A percentile compares a stretch with the other conserved stretches of the same genome.
Evolutionary conservation across 352 stramenopile species (phyloP).

Genomic region (Globisporangium cylindrosporum): DNA sequence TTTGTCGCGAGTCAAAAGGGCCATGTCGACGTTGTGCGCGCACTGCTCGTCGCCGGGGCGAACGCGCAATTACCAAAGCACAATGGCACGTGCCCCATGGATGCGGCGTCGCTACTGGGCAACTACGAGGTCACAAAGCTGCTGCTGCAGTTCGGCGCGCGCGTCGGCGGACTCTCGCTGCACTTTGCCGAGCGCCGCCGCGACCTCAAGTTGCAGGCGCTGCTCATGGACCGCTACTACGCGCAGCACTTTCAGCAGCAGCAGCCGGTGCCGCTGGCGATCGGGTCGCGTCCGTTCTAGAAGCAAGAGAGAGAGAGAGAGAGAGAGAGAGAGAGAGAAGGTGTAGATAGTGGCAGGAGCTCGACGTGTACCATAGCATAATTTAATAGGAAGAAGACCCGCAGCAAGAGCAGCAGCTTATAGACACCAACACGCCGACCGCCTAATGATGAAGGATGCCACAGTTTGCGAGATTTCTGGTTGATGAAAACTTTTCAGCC

Average conservation of each 20-base stretch:
- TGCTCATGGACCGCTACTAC: constrained; percentile 69
- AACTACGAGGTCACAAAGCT: constrained; percentile 55
- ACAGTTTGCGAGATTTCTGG: not conserved
- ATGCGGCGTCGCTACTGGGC: constrained; percentile 64
- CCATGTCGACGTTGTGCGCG: constrained; percentile 48
- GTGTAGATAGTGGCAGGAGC: constrained; percentile 3
- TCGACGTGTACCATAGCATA: constrained; percentile 12
- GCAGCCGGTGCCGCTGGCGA: constrained; percentile 4
- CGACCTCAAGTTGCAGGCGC: constrained; percentile 49
- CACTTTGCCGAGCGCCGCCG: constrained; percentile 75
- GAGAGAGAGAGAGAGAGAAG: not conserved
- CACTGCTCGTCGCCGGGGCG: constrained; percentile 52
- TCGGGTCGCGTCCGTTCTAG: constrained; percentile 9
- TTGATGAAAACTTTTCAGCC: not conserved
- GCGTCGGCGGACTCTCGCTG: constrained; percentile 55
- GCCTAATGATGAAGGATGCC: not conserved
- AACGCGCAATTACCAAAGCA: constrained; percentile 55
- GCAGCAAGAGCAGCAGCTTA: not conserved
- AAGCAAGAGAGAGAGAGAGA: not conserved
- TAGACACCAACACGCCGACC: not conserved
- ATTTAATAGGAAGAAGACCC: constrained; percentile 4
- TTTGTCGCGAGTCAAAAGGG: constrained; percentile 80
- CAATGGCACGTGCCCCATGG: constrained; percentile 72
- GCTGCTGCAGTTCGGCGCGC: constrained; percentile 66
- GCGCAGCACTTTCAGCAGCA: constrained; percentile 38